These are phyloP conservation scores for Beauveria pseudobassiana DNA, from an alignment of 2,329 filamentous ascomycete genomes.

Conservation along the genomic window DNA sequence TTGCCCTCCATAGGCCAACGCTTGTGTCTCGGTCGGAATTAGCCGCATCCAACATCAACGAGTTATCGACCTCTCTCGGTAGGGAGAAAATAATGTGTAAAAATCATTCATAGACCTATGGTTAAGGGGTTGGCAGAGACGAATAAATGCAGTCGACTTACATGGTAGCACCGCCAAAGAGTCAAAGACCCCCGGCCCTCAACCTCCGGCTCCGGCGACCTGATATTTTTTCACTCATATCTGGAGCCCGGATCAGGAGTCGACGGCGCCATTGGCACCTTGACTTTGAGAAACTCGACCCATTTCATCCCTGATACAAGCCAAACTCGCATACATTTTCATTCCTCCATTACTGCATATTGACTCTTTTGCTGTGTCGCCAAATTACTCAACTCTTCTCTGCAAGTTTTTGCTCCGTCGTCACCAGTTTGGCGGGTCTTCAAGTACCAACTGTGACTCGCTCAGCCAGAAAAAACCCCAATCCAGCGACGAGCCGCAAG, in stretches of 20 bases:
- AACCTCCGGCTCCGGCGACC: constrained; percentile 13
- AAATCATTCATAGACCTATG: neutral
- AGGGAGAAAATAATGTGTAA: too few relatives aligned
- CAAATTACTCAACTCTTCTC: neutral
- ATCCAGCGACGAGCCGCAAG: constrained; percentile 5
- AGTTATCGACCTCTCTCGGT: too few relatives aligned
- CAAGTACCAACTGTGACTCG: constrained; percentile 1
- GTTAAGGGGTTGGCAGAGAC: too few relatives aligned
- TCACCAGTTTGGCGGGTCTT: constrained; percentile 3
- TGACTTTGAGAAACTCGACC: neutral
- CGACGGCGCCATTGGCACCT: neutral
- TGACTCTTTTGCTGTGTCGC: neutral
- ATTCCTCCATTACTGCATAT: too few relatives aligned
- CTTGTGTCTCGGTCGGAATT: neutral
- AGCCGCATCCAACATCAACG: neutral
- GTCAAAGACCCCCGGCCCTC: neutral
- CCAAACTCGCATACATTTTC: neutral
- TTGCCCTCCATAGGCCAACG: too few relatives aligned
- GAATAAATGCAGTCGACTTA: neutral
- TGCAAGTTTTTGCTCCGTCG: neutral
- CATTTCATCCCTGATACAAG: neutral
- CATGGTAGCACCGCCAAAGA: neutral
- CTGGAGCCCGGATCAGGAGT: constrained; percentile 1
- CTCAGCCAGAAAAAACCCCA: neutral
- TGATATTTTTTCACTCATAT: constrained; percentile 11